Percentiles rank a stretch among this genome's conserved stretches.
These are phyloP conservation scores for Rasamsonia emersonii DNA, from an alignment of 2,329 filamentous ascomycete genomes.

Conservation along the genomic window DNA sequence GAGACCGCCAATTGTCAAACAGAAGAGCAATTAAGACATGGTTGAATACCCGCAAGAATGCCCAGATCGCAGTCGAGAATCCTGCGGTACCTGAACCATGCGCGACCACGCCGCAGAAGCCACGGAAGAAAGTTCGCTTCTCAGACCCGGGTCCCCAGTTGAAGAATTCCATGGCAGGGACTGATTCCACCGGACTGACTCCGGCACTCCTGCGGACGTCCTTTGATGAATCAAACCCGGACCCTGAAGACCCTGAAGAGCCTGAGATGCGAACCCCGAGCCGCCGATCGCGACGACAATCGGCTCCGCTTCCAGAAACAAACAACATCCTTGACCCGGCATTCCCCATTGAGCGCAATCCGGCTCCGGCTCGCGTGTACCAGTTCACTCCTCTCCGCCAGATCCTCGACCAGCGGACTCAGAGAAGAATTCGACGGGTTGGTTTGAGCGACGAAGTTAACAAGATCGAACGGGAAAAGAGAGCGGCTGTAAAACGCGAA, in stretches of 20 bases:
- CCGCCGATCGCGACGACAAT: constrained; percentile 23
- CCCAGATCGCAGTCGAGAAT: too few relatives aligned
- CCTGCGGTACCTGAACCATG: constrained; percentile 1
- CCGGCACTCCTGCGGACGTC: constrained; percentile 34
- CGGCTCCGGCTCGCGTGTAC: constrained; percentile 20
- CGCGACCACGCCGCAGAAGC: constrained; percentile 21
- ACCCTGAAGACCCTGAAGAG: constrained; percentile 10
- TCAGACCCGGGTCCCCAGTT: constrained; percentile 34
- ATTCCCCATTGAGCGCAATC: constrained; percentile 9
- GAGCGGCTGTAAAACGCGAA: constrained; percentile 15
- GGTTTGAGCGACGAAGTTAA: constrained; percentile 41
- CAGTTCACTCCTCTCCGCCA: constrained; percentile 39
- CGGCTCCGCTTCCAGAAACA: constrained; percentile 22
- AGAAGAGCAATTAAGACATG: too few relatives aligned
- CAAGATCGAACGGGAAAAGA: constrained; percentile 33
- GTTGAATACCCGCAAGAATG: not conserved
- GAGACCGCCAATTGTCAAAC: too few relatives aligned
- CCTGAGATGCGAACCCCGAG: constrained; percentile 17
- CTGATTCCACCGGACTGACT: constrained; percentile 36
- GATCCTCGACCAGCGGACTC: constrained; percentile 33
- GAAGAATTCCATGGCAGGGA: too few relatives aligned
- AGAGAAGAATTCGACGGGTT: constrained; percentile 35
- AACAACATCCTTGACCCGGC: constrained; percentile 15
- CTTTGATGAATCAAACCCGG: constrained; percentile 24
- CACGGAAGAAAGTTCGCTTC: constrained; percentile 37